Percentiles rank a stretch among this genome's conserved stretches.
Evolutionary conservation across 2,329 filamentous ascomycete species (phyloP).

Genomic region (Beauveria caledonica): DNA sequence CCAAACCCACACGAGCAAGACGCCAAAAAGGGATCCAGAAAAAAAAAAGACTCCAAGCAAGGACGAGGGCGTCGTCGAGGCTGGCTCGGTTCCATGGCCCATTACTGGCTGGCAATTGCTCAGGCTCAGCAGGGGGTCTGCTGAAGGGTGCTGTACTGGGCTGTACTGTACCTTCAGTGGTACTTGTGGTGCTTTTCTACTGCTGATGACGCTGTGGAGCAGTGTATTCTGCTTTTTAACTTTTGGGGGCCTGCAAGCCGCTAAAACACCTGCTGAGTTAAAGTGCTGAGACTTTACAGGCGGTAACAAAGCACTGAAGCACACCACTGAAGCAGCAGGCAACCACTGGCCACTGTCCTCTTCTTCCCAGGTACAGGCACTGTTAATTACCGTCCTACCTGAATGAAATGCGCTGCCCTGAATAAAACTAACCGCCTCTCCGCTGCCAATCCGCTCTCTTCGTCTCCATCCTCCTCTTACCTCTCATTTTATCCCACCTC

Average conservation of each 20-base stretch:
- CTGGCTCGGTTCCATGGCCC: neutral
- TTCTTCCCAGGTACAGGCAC: too few relatives aligned
- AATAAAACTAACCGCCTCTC: constrained; percentile 13
- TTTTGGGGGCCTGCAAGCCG: too few relatives aligned
- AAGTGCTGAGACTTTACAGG: too few relatives aligned
- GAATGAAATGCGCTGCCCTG: neutral
- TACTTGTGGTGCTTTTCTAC: too few relatives aligned
- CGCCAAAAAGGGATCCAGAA: constrained; percentile 1
- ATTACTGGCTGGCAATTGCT: neutral
- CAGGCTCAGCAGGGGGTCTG: neutral
- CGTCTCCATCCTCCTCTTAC: constrained; percentile 46
- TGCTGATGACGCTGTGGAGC: too few relatives aligned
- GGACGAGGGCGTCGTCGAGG: neutral
- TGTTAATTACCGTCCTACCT: too few relatives aligned
- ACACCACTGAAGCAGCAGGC: too few relatives aligned
- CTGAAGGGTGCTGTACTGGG: neutral
- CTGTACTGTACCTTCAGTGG: neutral
- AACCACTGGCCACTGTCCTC: too few relatives aligned
- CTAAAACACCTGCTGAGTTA: too few relatives aligned
- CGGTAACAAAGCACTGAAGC: too few relatives aligned
- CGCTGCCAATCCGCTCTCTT: constrained; percentile 25
- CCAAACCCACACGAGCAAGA: neutral
- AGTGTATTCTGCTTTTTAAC: too few relatives aligned
- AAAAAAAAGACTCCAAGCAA: constrained; percentile 4
- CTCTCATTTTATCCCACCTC: constrained; percentile 34